These are phyloP conservation scores for Jamesozyma lodderae DNA, from an alignment of 805 yeast genomes.

Conservation along the genomic window DNA sequence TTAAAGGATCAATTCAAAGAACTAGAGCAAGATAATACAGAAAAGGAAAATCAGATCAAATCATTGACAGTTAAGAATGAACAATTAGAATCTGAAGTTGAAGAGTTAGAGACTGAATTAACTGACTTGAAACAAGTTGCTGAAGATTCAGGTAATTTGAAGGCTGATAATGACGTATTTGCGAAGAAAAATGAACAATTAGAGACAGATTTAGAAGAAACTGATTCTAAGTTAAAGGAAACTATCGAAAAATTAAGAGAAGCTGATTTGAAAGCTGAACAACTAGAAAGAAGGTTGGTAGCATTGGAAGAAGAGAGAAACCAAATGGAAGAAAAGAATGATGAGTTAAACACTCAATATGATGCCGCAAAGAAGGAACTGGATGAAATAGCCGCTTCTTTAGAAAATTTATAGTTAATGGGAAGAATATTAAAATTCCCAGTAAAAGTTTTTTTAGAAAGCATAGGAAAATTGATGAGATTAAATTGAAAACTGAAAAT, in stretches of 20 bases:
- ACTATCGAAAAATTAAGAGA: constrained; percentile 91
- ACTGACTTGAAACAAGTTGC: constrained; percentile 60
- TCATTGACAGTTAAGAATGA: constrained; percentile 87
- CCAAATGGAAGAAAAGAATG: constrained; percentile 81
- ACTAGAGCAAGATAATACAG: constrained; percentile 84
- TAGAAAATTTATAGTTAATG: constrained; percentile 44
- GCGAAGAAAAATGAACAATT: constrained; percentile 84
- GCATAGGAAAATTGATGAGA: too few relatives aligned
- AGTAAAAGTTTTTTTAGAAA: too few relatives aligned
- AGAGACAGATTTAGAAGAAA: constrained; percentile 73
- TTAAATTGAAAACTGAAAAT: too few relatives aligned
- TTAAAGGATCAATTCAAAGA: constrained; percentile 70
- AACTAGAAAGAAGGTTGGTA: constrained; percentile 85
- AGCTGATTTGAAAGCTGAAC: constrained; percentile 92
- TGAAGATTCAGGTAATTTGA: constrained; percentile 81
- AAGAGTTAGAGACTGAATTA: constrained; percentile 36
- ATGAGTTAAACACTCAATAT: constrained; percentile 77
- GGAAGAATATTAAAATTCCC: too few relatives aligned
- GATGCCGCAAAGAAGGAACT: constrained; percentile 81
- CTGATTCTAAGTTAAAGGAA: constrained; percentile 84
- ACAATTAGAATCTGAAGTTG: constrained; percentile 74
- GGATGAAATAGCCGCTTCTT: constrained; percentile 93
- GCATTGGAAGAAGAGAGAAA: constrained; percentile 90
- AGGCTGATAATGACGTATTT: constrained; percentile 82
- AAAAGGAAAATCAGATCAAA: constrained; percentile 92